These are phyloP conservation scores for Dothistroma pini DNA, from an alignment of 2,329 filamentous ascomycete genomes.

Conservation along the genomic window DNA sequence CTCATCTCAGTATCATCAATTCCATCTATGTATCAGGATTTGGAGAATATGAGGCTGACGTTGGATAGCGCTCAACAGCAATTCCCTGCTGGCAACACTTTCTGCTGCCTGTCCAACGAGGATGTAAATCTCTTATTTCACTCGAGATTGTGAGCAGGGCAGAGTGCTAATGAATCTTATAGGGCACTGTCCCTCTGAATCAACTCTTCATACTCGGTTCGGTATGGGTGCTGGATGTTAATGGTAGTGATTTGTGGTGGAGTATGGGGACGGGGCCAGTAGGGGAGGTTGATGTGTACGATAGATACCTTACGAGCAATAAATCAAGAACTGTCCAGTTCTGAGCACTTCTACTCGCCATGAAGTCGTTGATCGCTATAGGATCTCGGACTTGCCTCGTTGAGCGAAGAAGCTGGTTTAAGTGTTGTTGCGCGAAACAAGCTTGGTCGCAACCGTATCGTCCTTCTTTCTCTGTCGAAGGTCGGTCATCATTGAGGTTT, in stretches of 20 bases:
- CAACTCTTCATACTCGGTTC: background rate
- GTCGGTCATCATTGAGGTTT: no score
- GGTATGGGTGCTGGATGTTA: background rate
- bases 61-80: constrained; percentile 1
- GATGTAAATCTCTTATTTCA: background rate
- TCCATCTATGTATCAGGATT: background rate
- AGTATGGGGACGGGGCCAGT: background rate
- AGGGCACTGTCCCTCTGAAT: background rate
- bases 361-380: no score
- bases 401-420: no score
- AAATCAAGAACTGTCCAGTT: background rate
- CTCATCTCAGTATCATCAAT: background rate
- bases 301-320: background rate
- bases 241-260: background rate
- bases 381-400: no score
- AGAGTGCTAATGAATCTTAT: background rate
- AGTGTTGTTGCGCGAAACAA: no score
- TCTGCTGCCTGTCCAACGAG: constrained; percentile 9
- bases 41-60: no score
- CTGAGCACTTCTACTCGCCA: background rate
- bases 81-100: constrained; percentile 11
- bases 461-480: no score
- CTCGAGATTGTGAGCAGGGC: background rate
- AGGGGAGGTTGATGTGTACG: background rate
- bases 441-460: no score